phyloP scores from a whole-genome alignment of 2,329 filamentous ascomycete species.

The Stylonectria norvegica region DNA sequence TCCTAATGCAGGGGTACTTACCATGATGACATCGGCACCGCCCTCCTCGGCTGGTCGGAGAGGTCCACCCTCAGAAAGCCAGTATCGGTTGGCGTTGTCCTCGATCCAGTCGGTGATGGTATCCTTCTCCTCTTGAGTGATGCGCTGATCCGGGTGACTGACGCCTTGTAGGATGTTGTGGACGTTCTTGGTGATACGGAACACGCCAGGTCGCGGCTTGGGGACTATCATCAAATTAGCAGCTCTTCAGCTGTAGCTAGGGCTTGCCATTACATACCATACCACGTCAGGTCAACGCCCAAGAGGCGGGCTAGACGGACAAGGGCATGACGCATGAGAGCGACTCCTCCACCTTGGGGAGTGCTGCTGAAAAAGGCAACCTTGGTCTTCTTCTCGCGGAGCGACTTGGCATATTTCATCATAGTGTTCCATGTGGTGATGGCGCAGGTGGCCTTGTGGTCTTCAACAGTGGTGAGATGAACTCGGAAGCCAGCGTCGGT shows the following conservation, averaged over 20 bases:
- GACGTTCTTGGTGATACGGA: slow-evolving; percentile 80
- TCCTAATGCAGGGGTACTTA: slow-evolving; percentile 30
- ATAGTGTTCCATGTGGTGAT: slow-evolving; percentile 63
- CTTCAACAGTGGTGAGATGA: slow-evolving; percentile 52
- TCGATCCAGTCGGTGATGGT: slow-evolving; percentile 68
- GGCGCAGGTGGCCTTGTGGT: slow-evolving; percentile 60
- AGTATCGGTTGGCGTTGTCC: slow-evolving; percentile 71
- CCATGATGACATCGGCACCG: slow-evolving; percentile 71
- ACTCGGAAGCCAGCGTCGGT: slow-evolving; percentile 66
- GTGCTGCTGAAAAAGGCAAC: slow-evolving; percentile 79
- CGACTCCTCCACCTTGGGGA: slow-evolving; percentile 78
- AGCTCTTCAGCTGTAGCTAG: not conserved
- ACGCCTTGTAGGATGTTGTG: slow-evolving; percentile 88
- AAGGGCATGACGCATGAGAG: slow-evolving; percentile 76
- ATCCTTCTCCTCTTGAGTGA: slow-evolving; percentile 59
- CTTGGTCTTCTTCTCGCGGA: slow-evolving; percentile 62
- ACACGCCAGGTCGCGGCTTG: slow-evolving; percentile 74
- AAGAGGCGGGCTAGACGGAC: slow-evolving; percentile 66
- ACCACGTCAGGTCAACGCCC: slow-evolving; percentile 72
- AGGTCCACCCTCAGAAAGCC: slow-evolving; percentile 66
- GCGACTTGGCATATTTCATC: slow-evolving; percentile 57
- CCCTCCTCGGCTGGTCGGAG: slow-evolving; percentile 62
- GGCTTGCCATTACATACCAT: slow-evolving; percentile 40
- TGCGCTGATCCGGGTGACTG: slow-evolving; percentile 59
- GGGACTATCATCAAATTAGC: slow-evolving; percentile 50